phyloP scores from a whole-genome alignment of 2,329 filamentous ascomycete genomes.

The Tolypocladium paradoxum region DNA sequence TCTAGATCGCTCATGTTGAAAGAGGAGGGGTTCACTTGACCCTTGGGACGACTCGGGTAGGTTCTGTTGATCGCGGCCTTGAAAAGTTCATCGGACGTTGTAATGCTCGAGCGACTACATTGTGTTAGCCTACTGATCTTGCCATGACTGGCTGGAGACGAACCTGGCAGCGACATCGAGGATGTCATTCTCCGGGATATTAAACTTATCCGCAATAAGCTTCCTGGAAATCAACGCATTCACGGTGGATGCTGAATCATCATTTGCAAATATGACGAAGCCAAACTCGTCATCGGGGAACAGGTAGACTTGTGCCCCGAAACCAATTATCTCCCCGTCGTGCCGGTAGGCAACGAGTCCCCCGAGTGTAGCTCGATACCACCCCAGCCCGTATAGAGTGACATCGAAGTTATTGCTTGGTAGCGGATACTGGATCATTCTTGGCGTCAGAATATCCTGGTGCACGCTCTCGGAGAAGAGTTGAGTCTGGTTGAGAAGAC shows the following conservation, averaged over 20 bases:
- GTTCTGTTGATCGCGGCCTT: conserved; percentile 21
- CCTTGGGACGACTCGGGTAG: conserved; percentile 26
- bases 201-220: conserved; percentile 19
- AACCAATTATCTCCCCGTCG: conserved; percentile 16
- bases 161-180: conserved; percentile 10
- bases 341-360: conserved; percentile 19
- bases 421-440: conserved; percentile 12
- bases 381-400: conserved; percentile 18
- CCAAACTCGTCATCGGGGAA: conserved; percentile 21
- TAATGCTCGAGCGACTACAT: conserved; percentile 1
- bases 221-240: conserved; percentile 13
- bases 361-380: conserved; percentile 13
- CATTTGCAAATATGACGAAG: conserved; percentile 28
- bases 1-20: conserved; percentile 20
- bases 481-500: conserved; percentile 24
- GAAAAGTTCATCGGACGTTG: conserved; percentile 7
- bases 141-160: background rate
- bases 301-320: conserved; percentile 18
- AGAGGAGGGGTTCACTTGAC: conserved; percentile 22
- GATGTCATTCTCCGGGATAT: conserved; percentile 10
- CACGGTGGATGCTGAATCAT: conserved; percentile 24
- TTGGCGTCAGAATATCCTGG: conserved; percentile 17
- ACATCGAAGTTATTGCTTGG: conserved; percentile 5
- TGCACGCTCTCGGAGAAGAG: conserved; percentile 15
- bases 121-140: background rate